phyloP scores from a whole-genome alignment of 139 green algal genomes.

The Chlamydomonas incerta region DNA sequence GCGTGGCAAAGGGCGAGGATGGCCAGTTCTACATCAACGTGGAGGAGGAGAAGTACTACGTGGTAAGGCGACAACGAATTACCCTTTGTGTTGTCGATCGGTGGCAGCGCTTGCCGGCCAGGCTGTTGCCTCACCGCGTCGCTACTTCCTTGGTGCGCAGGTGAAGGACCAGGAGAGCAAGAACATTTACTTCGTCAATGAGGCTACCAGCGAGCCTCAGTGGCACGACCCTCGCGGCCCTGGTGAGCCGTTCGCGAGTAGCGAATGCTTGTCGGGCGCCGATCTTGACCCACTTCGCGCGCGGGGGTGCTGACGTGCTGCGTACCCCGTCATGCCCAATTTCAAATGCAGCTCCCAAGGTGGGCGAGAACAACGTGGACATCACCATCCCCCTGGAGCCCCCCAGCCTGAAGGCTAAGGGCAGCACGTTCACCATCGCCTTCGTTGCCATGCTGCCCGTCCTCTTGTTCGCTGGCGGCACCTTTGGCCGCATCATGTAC shows the following conservation, averaged over 20 bases:
- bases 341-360: not conserved
- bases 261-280: not conserved
- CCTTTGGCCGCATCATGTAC: slow-evolving; percentile 39
- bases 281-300: not conserved
- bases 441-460: slow-evolving; percentile 45
- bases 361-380: not conserved
- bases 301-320: not conserved
- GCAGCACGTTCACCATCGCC: not conserved
- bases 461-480: slow-evolving; percentile 25
- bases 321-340: too few species aligned
- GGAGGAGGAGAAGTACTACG: not conserved
- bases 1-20: slow-evolving; percentile 1
- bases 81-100: too few species aligned
- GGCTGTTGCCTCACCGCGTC: too few species aligned
- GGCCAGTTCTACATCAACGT: slow-evolving; percentile 10
- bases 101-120: too few species aligned
- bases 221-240: slow-evolving; percentile 33
- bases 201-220: not conserved
- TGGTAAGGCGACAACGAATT: too few species aligned
- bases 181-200: not conserved
- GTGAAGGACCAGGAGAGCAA: not conserved
- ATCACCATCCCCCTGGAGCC: not conserved
- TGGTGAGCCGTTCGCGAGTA: not conserved
- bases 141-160: too few species aligned
- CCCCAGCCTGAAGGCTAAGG: not conserved